Evolutionary conservation across 2,329 filamentous ascomycete genomes (phyloP).

Genomic region (Diaporthe destruens): DNA sequence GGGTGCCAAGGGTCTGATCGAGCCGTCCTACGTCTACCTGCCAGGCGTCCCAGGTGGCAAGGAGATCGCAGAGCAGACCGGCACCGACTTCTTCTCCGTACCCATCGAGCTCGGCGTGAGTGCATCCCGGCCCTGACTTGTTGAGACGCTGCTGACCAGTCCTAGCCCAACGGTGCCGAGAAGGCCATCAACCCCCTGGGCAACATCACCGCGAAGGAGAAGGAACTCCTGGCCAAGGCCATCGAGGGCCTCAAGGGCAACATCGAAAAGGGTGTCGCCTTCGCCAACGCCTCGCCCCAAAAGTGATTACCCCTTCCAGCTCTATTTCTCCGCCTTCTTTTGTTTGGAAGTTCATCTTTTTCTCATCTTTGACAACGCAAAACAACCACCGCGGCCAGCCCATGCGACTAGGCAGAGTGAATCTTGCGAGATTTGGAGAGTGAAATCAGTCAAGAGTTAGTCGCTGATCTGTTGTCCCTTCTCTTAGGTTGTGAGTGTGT

Average conservation of each 20-base stretch:
- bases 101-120: slow-evolving; percentile 95
- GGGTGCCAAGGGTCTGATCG: slow-evolving; percentile 92
- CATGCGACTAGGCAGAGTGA: slow-evolving; percentile 37
- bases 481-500: slow-evolving; percentile 41
- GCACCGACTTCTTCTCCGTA: slow-evolving; percentile 94
- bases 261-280: slow-evolving; percentile 93
- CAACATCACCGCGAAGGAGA: slow-evolving; percentile 86
- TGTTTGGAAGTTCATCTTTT: slow-evolving; percentile 43
- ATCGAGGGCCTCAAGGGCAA: slow-evolving; percentile 88
- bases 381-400: slow-evolving; percentile 24
- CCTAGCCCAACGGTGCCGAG: slow-evolving; percentile 83
- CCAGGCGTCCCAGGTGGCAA: slow-evolving; percentile 90
- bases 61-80: slow-evolving; percentile 84
- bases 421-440: slow-evolving; percentile 37
- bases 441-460: slow-evolving; percentile 32
- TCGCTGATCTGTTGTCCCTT: slow-evolving; percentile 39
- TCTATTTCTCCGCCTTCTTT: slow-evolving; percentile 43
- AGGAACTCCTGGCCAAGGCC: slow-evolving; percentile 83
- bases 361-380: slow-evolving; percentile 39
- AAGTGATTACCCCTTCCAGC: slow-evolving; percentile 73
- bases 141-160: slow-evolving; percentile 21
- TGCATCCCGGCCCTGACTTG: slow-evolving; percentile 45
- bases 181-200: slow-evolving; percentile 86
- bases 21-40: slow-evolving; percentile 96
- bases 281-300: slow-evolving; percentile 88